Evolutionary conservation across 1,284 basidiomycete species (phyloP), one percentile per base, ranked within the genome.

Genomic region (Apiotrichum brassicae): DNA sequence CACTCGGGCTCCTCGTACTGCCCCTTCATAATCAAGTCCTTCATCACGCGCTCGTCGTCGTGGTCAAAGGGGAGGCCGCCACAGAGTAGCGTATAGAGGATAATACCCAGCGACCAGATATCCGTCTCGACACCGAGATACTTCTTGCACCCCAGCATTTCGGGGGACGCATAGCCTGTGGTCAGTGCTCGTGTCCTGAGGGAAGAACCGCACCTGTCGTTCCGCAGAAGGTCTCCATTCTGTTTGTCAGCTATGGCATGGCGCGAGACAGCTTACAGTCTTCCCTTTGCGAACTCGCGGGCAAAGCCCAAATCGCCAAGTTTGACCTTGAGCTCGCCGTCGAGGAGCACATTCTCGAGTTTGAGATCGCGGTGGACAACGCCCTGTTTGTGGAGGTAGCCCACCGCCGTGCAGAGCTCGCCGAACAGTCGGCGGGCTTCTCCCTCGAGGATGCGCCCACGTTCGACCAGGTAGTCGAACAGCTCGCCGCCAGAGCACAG

Each of bases 221-320:
- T 6, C 95, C 94, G 66, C 95, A 98, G 66, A 87, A 94, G 0
- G 94, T 98, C 61, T 97, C 92, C 79, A 98, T 82, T 18, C 67
- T 70, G 44, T 1, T 4, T 19, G 19, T 48, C 22, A 36, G 41
- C 43, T 6, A 13, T 22, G 18, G 32, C 4, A 16, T 30, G 33
- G 16, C 13, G 6, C 6, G 14, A 6, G 9, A 26, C 4, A 8
- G 59, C 67, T 59, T 54, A 70, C 63, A 90, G 76, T 19, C 78
- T 74, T 2, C 89, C 86, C 35, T 80, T 80, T 54, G 95, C 88
- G 68, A 86, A 97, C 75, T 97, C 94, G 45, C 94, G 78, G 2
- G 92, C 94, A 66, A 98, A 97, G 14, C 94, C 94, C 67, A 98
- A 90, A 73, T 98, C 94, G 13, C 91, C 92, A 7, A 98, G 79